Percentiles rank a stretch among this genome's conserved stretches.
Conservation (phyloP, 2,329 filamentous ascomycete genomes). For the Tolypocladium capitatum region DNA sequence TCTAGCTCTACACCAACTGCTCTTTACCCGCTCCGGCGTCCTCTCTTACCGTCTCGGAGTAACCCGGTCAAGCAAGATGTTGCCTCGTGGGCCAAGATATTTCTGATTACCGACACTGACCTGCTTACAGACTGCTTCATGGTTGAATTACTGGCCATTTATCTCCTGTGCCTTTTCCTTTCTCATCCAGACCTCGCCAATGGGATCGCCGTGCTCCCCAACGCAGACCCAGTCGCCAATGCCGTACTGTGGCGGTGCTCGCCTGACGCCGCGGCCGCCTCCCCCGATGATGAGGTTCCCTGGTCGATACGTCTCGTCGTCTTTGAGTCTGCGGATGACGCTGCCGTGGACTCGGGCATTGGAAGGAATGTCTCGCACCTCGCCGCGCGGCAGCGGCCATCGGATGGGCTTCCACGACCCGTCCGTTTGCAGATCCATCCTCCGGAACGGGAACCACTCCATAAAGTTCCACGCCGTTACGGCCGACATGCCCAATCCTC, state of each 20-base stretch:
- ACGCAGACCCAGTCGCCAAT: slow-evolving; percentile 62
- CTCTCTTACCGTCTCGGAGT: not conserved
- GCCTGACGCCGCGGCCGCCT: slow-evolving; percentile 54
- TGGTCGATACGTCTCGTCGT: slow-evolving; percentile 52
- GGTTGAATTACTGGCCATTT: not conserved
- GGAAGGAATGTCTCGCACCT: slow-evolving; percentile 62
- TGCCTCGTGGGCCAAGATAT: not conserved
- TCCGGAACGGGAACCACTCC: slow-evolving; percentile 69
- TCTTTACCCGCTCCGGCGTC: no score
- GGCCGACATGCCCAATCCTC: slow-evolving; percentile 39
- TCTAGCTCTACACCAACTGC: no score
- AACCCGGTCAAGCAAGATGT: not conserved
- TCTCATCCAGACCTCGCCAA: slow-evolving; percentile 55
- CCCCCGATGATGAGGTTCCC: slow-evolving; percentile 72
- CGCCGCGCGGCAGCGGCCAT: slow-evolving; percentile 67
- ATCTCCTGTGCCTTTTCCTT: slow-evolving; percentile 2
- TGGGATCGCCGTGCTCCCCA: slow-evolving; percentile 47
- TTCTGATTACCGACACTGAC: not conserved
- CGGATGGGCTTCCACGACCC: slow-evolving; percentile 68
- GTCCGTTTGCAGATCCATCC: slow-evolving; percentile 63
- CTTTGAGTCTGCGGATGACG: slow-evolving; percentile 58
- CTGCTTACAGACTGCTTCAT: not conserved
- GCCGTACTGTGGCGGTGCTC: slow-evolving; percentile 46
- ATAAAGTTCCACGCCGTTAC: slow-evolving; percentile 63
- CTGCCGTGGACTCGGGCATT: slow-evolving; percentile 60